Base-by-base conservation (phyloP, 2,329 filamentous ascomycete species). In the Coniochaeta ligniaria region DNA sequence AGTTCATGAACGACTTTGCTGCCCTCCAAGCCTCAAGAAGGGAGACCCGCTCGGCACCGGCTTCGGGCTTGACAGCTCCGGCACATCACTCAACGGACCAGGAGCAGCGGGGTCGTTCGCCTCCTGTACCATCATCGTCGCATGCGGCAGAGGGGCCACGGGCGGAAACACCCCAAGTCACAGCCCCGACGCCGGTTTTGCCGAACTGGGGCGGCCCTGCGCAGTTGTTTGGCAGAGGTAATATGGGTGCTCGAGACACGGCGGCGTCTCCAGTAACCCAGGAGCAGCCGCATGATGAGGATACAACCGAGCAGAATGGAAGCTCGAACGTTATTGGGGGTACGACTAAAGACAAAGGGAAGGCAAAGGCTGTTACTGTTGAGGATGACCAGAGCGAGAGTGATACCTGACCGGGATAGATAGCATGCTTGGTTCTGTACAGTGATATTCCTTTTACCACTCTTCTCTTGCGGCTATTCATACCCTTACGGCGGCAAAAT, bases 131-230 rank as follows among this genome's bases (percentile, higher is more conserved):
- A 52, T 17, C 26, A 6, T 28, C 47, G n/a, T 28, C 47, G 9
- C 47, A 31, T 6, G 17, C 54, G 9, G 31, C 54, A 5, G 54
- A 20, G 54, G 54, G 6, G 17, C 4, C 33, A 38, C 20, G n/a
- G 16, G 17, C 24, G 2, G 28, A 57, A 36, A 36, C 35, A n/a
- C 31, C 35, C 1, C 20, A 20, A 35, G 56, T 58, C 35, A 20
- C 56, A 2, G 56, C 56, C 20, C 56, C 56, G 35, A 41, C 38
- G 3, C 38, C 56, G 7, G 38, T 31, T 1, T 16, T 57, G 6
- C 56, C 56, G 11, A 58, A 45, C 56, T 58, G 56, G 56, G 56
- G 36, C 36, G 56, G 56, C 14, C 38, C 56, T 36, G 56, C 56
- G 35, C 56, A 58, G 36, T 31, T 58, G 22, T 58, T 58, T 24